Evolutionary conservation across 805 yeast species (phyloP).

Genomic region (Kodamaea leandrae): DNA sequence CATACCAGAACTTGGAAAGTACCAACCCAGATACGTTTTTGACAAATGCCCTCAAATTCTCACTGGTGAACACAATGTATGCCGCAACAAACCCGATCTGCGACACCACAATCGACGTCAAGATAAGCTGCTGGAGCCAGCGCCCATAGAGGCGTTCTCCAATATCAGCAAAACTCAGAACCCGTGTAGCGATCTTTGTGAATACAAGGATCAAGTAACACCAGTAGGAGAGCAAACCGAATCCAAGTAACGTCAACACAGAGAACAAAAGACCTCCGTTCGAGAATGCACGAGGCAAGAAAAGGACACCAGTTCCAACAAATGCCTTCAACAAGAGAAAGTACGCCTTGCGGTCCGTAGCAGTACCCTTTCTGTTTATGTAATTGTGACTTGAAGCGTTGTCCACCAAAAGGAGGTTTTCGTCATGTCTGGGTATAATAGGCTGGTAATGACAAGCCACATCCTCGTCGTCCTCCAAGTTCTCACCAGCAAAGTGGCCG

Average conservation of each 20-base stretch:
- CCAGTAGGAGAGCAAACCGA: constrained; percentile 73
- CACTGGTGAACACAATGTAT: constrained; percentile 74
- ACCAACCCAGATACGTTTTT: constrained; percentile 47
- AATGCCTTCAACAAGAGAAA: constrained; percentile 70
- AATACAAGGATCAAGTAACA: constrained; percentile 66
- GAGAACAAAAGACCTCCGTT: constrained; percentile 73
- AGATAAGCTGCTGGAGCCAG: constrained; percentile 61
- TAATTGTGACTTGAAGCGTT: constrained; percentile 5
- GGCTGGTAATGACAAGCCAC: constrained; percentile 48
- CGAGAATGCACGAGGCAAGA: constrained; percentile 65
- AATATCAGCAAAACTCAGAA: constrained; percentile 77
- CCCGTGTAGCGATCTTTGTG: constrained; percentile 57
- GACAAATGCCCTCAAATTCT: constrained; percentile 64
- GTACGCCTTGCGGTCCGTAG: constrained; percentile 71
- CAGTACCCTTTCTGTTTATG: constrained; percentile 53
- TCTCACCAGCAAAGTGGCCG: constrained; percentile 87
- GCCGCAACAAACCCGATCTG: constrained; percentile 83
- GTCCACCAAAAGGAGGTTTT: constrained; percentile 31
- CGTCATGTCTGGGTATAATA: constrained; percentile 30
- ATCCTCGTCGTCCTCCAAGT: constrained; percentile 65
- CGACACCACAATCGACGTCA: constrained; percentile 62
- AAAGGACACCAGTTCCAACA: constrained; percentile 74
- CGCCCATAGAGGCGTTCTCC: constrained; percentile 63
- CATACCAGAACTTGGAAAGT: constrained; percentile 41
- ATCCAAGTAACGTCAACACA: constrained; percentile 47